phyloP scores from a whole-genome alignment of 768 basidiomycete species.

The Inosperma sp. region DNA sequence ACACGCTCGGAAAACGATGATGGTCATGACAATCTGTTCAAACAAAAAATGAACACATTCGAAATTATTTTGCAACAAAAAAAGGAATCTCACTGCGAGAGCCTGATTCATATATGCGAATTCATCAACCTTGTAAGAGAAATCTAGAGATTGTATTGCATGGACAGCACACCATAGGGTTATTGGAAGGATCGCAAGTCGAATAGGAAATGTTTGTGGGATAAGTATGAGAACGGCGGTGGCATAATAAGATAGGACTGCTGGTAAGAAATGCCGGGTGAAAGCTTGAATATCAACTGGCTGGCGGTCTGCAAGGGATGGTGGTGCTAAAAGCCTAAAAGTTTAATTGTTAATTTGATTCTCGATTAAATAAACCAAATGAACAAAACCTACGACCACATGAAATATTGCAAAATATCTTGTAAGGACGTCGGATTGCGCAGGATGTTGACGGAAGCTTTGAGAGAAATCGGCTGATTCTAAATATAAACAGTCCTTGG shows the following conservation, averaged over 20 bases:
- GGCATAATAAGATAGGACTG: constrained; percentile 42
- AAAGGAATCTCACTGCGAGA: constrained; percentile 34
- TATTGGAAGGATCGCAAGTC: constrained; percentile 46
- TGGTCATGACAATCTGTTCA: constrained; percentile 35
- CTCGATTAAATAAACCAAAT: too few relatives aligned
- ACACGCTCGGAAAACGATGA: constrained; percentile 34
- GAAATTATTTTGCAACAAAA: background rate
- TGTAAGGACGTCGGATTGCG: too few relatives aligned
- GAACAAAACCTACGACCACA: too few relatives aligned
- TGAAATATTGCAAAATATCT: too few relatives aligned
- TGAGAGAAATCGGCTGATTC: too few relatives aligned
- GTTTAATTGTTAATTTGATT: too few relatives aligned
- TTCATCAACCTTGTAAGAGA: constrained; percentile 24
- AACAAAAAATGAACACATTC: background rate
- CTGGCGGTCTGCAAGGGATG: constrained; percentile 19
- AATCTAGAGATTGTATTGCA: constrained; percentile 40
- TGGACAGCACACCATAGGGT: constrained; percentile 43
- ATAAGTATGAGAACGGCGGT: constrained; percentile 51
- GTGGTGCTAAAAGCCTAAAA: background rate
- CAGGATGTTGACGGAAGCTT: too few relatives aligned
- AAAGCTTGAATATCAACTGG: constrained; percentile 34
- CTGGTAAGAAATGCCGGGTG: constrained; percentile 36
- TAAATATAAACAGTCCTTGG: too few relatives aligned
- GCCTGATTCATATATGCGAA: constrained; percentile 41
- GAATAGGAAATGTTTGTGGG: constrained; percentile 39